Evolutionary conservation across 2,329 filamentous ascomycete species (phyloP).

Genomic region (Venturia carpophila): DNA sequence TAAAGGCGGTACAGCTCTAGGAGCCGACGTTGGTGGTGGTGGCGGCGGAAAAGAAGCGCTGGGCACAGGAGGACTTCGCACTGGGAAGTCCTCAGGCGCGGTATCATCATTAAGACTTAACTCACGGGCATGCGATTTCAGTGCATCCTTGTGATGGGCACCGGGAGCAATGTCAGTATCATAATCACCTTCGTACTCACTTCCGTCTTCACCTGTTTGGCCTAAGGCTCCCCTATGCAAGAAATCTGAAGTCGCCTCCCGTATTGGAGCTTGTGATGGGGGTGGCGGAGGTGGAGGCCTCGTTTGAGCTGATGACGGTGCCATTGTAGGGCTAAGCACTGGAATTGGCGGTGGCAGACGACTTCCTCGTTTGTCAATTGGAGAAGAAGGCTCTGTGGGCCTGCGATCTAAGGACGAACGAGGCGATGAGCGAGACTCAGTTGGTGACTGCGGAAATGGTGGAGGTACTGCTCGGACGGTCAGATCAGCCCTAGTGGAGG

Average conservation of each 20-base stretch:
- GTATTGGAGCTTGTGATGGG: constrained; percentile 32
- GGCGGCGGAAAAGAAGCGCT: constrained; percentile 28
- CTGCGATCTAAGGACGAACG: constrained; percentile 26
- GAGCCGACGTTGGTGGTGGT: constrained; percentile 18
- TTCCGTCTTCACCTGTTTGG: constrained; percentile 70
- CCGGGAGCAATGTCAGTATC: constrained; percentile 96
- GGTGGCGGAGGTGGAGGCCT: constrained; percentile 44
- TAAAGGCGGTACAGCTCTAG: constrained; percentile 46
- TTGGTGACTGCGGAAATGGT: constrained; percentile 28
- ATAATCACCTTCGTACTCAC: constrained; percentile 95
- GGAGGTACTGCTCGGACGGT: constrained; percentile 24
- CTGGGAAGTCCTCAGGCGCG: constrained; percentile 46
- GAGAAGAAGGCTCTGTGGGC: constrained; percentile 42
- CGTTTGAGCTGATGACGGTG: constrained; percentile 23
- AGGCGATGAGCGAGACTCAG: constrained; percentile 16
- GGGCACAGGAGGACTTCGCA: constrained; percentile 36
- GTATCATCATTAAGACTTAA: constrained; percentile 63
- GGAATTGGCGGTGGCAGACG: constrained; percentile 30
- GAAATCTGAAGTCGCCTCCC: constrained; percentile 29
- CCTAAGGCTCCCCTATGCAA: constrained; percentile 28
- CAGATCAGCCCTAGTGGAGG: background rate
- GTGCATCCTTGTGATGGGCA: constrained; percentile 84
- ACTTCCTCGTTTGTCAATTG: constrained; percentile 31
- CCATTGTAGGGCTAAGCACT: constrained; percentile 20
- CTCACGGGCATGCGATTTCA: constrained; percentile 73